phyloP scores from a whole-genome alignment of 129 eudicot genomes.

The Glebionis coronaria region DNA sequence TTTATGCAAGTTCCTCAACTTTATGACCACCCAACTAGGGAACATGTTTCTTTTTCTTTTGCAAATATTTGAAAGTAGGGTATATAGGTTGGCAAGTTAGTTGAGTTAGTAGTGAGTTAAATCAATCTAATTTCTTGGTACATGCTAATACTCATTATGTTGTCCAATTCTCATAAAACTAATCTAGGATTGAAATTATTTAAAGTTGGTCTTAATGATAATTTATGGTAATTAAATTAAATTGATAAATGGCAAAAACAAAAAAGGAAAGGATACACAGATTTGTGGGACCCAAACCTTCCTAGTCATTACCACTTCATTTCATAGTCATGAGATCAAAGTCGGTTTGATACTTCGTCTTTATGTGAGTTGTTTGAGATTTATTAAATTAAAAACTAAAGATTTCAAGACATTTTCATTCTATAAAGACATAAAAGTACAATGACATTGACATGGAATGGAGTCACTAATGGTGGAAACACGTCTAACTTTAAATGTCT shows the following conservation, averaged over 20 bases:
- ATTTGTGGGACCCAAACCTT: conserved; percentile 18
- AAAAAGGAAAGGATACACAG: conserved; percentile 10
- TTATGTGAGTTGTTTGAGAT: background rate
- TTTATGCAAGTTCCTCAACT: conserved; percentile 2
- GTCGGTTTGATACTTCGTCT: conserved; percentile 7
- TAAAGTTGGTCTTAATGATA: too few species aligned
- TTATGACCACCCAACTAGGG: background rate
- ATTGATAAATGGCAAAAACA: background rate
- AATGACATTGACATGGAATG: conserved; percentile 10
- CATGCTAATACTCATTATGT: too few species aligned
- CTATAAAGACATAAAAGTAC: background rate
- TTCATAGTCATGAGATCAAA: background rate
- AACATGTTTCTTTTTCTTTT: background rate
- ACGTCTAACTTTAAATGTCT: background rate
- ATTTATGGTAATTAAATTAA: too few species aligned
- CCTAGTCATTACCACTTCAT: conserved; percentile 23
- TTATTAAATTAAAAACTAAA: conserved; percentile 13
- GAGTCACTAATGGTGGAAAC: conserved; percentile 4
- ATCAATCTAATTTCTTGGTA: too few species aligned
- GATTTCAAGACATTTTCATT: background rate
- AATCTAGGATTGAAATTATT: too few species aligned
- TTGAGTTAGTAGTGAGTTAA: background rate
- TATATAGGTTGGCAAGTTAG: background rate
- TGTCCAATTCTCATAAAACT: too few species aligned
- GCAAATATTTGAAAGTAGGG: background rate